These are phyloP conservation scores for Cryptococcus sp. DNA, from an alignment of 1,284 basidiomycete species.

Conservation along the genomic window DNA sequence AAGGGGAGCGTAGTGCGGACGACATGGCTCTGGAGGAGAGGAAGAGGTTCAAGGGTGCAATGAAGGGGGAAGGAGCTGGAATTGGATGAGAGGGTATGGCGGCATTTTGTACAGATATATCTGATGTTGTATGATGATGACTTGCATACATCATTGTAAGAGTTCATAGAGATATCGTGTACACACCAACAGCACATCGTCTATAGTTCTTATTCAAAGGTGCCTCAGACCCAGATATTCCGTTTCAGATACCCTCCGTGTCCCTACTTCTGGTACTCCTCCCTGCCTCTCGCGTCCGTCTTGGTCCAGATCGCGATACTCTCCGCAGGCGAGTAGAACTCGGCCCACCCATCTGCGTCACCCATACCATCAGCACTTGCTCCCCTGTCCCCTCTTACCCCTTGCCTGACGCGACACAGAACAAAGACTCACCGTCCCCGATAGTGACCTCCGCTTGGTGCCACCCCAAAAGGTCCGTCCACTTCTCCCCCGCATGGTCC, in stretches of 20 bases:
- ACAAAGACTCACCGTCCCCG: constrained; percentile 47
- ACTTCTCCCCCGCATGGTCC: constrained; percentile 56
- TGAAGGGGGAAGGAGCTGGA: constrained; percentile 23
- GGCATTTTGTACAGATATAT: no score
- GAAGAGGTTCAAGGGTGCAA: constrained; percentile 25
- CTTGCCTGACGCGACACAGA: not conserved
- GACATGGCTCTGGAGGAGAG: constrained; percentile 8
- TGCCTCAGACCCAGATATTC: no score
- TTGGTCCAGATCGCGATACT: constrained; percentile 56
- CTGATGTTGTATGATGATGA: no score
- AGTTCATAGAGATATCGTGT: no score
- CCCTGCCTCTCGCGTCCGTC: constrained; percentile 52
- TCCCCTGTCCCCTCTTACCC: not conserved
- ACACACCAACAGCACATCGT: no score
- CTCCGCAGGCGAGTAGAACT: constrained; percentile 53
- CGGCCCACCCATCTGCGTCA: constrained; percentile 56
- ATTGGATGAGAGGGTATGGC: no score
- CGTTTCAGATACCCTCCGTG: constrained; percentile 9
- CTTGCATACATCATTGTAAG: no score
- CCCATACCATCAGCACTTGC: not conserved
- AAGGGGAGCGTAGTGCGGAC: not conserved
- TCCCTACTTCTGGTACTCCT: constrained; percentile 50
- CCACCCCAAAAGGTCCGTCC: constrained; percentile 60
- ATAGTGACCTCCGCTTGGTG: constrained; percentile 55
- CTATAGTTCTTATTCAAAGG: no score